Base-by-base conservation (phyloP, 305 asterid genomes). In the Fraxinus dipetala region DNA sequence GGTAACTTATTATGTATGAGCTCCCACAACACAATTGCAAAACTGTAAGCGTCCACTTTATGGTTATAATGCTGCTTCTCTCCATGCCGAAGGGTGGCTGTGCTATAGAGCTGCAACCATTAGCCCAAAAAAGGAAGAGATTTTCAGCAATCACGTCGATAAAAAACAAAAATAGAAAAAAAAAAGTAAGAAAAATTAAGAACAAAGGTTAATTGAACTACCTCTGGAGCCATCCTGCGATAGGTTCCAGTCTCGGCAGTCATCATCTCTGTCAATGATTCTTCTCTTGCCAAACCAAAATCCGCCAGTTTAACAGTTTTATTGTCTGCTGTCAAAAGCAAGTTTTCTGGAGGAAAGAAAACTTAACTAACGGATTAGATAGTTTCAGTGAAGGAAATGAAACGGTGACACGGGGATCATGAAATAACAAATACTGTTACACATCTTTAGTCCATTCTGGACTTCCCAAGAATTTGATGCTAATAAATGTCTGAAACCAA, bases 181-280 rank as follows among this genome's bases (percentile, higher is more conserved):
- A 40, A 36, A 2, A 67, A 31, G 6, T 26, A 24, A 0, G 73
- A 13, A 65, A 28, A 8, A 43, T 6, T 1, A 36, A 40, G n/a
- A n/a, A 75, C 78, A 85, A 51, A 30, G n/a, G n/a, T 78, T 48
- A 16, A 35, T 34, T 63, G 34, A 80, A 82, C 28, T 82, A 95
- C 99, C 97, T 95, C 99, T 28, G 99, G 99, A 65, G 99, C 99
- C 99, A 95, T 95, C 99, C 99, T 93, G 77, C 98, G 99, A 78
- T 95, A 95, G 18, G 99, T 95, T 89, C 99, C 99, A 0, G 99
- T 95, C 88, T 95, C 99, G 30, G 99, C 98, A 35, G 99, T 95
- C 99, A 95, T 95, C 99, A 95, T 95, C 91, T 95, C 99, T 30
- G 99, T 95, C 92, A 95, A 78, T 1, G 99, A 85, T 85, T 95